Evolutionary conservation across 2,329 filamentous ascomycete genomes (phyloP), one percentile per base, ranked within the genome.

Genomic region (Pseudocercospora eumusae): DNA sequence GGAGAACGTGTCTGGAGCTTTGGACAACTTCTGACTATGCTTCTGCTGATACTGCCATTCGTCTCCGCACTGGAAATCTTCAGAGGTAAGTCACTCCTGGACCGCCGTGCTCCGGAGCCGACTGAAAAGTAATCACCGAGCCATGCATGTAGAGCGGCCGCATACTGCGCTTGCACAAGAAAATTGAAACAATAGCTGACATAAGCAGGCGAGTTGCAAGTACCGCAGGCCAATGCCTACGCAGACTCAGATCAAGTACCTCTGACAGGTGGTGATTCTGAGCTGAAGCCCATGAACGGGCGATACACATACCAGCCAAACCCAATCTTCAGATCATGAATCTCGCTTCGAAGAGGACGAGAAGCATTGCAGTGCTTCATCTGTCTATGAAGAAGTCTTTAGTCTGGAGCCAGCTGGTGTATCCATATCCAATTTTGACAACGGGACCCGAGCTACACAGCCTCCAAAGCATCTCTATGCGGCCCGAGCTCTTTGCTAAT

Each of bases 1-100:
- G 81, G 79, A 21, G 86, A 88, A 75, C 82, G 77, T 62, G 75
- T 77, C 10, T 88, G 85, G 85, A 84, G 81, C 65, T 89, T 88
- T 68, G 86, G 86, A 0, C 85, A 87, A 73, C 74, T 88, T 60
- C 75, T 89, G 27, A 83, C 84, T 1, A 74, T 88, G 66, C 74
- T 88, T 66, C 76, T 88, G 69, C 76, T 88, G 25, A 71, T 84
- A n/a, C 74, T 88, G 68, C 85, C 86, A 0, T 68, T 88, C 15
- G 79, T 89, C 2, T 85, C 82, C 2, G 80, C 82, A 1, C 71
- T 88, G 27, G 86, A 88, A 71, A 86, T 88, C 57, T 74, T 82
- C 52, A 73, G 84, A 64, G 83, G 84, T 64, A 79, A 81, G 70
- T 45, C n/a, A 50, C 49, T 25, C 7, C 23, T 15, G 15, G 15